Conservation (phyloP, 192 early-diverging fungal genomes). For the Coemansia sp. region DNA sequence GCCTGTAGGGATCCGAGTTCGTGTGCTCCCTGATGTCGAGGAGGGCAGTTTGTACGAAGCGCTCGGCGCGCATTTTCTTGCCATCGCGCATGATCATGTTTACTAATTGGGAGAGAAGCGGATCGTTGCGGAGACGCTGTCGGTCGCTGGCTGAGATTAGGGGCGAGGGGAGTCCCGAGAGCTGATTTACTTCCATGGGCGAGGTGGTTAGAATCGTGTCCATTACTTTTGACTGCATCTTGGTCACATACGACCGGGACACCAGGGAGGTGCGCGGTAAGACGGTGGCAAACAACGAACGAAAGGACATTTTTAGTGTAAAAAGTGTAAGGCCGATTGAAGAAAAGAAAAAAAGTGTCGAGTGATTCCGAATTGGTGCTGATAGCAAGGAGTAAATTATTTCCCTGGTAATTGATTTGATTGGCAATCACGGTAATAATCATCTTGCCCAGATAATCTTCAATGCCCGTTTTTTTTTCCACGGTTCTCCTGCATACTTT, state of each 20-base stretch:
- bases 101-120: conserved; percentile 72
- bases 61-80: conserved; percentile 77
- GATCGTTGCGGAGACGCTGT: conserved; percentile 55
- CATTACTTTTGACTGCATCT: conserved; percentile 18
- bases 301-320: conserved; percentile 2
- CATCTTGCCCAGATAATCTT: too few species aligned
- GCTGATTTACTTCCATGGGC: conserved; percentile 21
- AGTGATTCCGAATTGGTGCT: neutral
- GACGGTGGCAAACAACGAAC: conserved; percentile 10
- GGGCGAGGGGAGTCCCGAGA: conserved; percentile 19
- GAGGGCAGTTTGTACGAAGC: conserved; percentile 66
- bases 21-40: conserved; percentile 63
- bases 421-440: too few species aligned
- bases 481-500: neutral
- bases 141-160: conserved; percentile 34
- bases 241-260: conserved; percentile 30
- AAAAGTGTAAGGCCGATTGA: neutral
- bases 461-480: neutral
- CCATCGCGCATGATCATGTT: conserved; percentile 93
- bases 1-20: conserved; percentile 61
- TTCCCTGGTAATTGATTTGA: too few species aligned
- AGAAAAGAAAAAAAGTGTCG: neutral
- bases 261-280: neutral
- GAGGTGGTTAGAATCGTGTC: conserved; percentile 11
- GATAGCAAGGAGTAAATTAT: too few species aligned